These are phyloP conservation scores for Amanita phalloides DNA, from an alignment of 768 basidiomycete genomes.

Conservation along the genomic window DNA sequence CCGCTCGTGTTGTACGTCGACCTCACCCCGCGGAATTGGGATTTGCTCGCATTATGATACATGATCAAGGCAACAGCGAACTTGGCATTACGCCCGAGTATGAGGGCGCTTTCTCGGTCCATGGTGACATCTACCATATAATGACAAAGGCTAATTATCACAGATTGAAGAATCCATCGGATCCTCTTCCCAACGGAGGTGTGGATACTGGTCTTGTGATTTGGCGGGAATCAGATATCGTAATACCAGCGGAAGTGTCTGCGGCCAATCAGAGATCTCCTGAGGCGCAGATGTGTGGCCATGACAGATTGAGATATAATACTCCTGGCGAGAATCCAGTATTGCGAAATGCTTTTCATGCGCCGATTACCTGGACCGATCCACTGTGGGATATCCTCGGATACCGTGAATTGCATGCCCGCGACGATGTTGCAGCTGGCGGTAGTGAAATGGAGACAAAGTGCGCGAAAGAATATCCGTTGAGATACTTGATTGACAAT, in stretches of 20 bases:
- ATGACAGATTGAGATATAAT: conserved; percentile 65
- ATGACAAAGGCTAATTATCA: conserved; percentile 62
- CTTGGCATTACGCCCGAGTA: conserved; percentile 43
- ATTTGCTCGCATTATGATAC: conserved; percentile 71
- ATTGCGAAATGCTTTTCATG: conserved; percentile 21
- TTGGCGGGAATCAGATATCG: conserved; percentile 65
- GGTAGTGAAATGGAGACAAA: conserved; percentile 40
- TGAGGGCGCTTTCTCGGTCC: conserved; percentile 66
- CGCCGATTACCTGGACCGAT: conserved; percentile 30
- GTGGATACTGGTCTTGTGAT: conserved; percentile 52
- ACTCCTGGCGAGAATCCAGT: conserved; percentile 41
- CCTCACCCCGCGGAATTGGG: conserved; percentile 45
- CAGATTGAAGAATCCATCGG: conserved; percentile 45
- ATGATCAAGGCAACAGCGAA: conserved; percentile 44
- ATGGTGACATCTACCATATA: conserved; percentile 62
- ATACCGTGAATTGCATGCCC: conserved; percentile 26
- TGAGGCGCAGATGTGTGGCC: conserved; percentile 44
- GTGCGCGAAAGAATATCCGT: conserved; percentile 22
- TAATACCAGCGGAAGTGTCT: conserved; percentile 39
- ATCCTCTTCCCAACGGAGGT: conserved; percentile 38
- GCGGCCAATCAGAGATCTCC: conserved; percentile 10
- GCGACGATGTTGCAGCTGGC: conserved; percentile 49
- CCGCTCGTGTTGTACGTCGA: conserved; percentile 37
- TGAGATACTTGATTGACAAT: neutral
- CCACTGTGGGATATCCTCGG: conserved; percentile 22